Evolutionary conservation across 2,329 filamentous ascomycete genomes (phyloP).

Genomic region (Hypoxylon rubiginosum): DNA sequence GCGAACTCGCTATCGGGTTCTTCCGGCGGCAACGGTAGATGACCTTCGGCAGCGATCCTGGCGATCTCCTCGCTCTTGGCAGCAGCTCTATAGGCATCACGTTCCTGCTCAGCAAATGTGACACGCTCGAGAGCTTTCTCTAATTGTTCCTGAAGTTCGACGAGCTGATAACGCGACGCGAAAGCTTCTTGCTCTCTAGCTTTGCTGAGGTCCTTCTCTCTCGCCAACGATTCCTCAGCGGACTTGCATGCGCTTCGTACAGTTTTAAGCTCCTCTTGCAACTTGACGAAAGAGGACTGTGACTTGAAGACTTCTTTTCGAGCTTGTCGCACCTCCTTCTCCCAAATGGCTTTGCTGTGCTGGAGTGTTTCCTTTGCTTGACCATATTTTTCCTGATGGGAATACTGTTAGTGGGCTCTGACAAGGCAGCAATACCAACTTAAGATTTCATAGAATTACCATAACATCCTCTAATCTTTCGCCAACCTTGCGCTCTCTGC

Average conservation of each 20-base stretch:
- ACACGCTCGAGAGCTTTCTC: conserved; percentile 73
- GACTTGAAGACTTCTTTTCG: conserved; percentile 82
- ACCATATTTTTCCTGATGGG: conserved; percentile 74
- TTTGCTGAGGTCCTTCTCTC: conserved; percentile 72
- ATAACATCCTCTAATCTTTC: conserved; percentile 77
- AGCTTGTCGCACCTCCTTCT: conserved; percentile 78
- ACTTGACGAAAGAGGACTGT: conserved; percentile 76
- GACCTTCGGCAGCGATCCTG: conserved; percentile 78
- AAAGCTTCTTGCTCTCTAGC: conserved; percentile 78
- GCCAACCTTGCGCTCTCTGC: conserved; percentile 74
- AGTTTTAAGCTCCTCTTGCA: conserved; percentile 80
- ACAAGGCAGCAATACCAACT: not conserved
- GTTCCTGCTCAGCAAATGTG: conserved; percentile 78
- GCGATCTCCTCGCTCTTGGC: conserved; percentile 80
- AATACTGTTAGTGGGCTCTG: conserved; percentile 13
- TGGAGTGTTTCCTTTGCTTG: conserved; percentile 77
- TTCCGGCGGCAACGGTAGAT: conserved; percentile 72
- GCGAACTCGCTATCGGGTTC: conserved; percentile 71
- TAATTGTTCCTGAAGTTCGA: conserved; percentile 75
- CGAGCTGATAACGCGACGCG: conserved; percentile 74
- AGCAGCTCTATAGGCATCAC: conserved; percentile 78
- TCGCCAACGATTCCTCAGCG: conserved; percentile 70
- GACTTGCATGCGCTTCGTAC: conserved; percentile 67
- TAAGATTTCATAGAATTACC: conserved; percentile 62
- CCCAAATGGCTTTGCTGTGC: conserved; percentile 76